Evolutionary conservation across 2,329 filamentous ascomycete genomes (phyloP).

Genomic region (Apiospora sp.): DNA sequence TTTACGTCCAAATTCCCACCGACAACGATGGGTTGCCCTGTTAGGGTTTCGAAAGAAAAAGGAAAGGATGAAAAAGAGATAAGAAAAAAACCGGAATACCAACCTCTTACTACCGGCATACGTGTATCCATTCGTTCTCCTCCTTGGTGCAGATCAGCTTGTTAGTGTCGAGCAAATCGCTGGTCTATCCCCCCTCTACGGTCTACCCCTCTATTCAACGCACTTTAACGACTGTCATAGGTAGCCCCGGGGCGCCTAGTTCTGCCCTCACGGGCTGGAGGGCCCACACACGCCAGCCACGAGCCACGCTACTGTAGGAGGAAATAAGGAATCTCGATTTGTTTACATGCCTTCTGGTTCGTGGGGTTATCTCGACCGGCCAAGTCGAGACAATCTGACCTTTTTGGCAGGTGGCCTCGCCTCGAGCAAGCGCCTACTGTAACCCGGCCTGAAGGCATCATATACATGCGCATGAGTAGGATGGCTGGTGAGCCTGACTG

Average conservation of each 20-base stretch:
- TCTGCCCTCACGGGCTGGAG: neutral
- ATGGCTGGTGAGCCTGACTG: neutral
- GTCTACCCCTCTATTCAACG: neutral
- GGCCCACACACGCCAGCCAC: neutral
- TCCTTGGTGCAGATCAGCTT: neutral
- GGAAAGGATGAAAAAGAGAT: neutral
- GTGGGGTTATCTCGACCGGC: slow-evolving; percentile 9
- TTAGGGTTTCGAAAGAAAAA: neutral
- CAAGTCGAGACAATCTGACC: neutral
- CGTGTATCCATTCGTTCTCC: neutral
- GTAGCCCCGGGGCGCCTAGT: neutral
- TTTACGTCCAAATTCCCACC: neutral
- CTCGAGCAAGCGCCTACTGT: neutral
- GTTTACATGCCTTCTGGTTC: neutral
- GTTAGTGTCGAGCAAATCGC: neutral
- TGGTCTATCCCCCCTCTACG: neutral
- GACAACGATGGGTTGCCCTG: neutral
- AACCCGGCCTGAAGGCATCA: neutral
- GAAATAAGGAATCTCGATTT: slow-evolving; percentile 3
- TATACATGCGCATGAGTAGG: neutral
- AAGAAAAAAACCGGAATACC: neutral
- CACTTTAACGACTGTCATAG: neutral
- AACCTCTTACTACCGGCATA: neutral
- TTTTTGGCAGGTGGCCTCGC: neutral
- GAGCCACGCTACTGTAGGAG: neutral